Evolutionary conservation across 164 flowering plant species (phyloP), one percentile per base, ranked within the genome.

Genomic region (Platanus orientalis): DNA sequence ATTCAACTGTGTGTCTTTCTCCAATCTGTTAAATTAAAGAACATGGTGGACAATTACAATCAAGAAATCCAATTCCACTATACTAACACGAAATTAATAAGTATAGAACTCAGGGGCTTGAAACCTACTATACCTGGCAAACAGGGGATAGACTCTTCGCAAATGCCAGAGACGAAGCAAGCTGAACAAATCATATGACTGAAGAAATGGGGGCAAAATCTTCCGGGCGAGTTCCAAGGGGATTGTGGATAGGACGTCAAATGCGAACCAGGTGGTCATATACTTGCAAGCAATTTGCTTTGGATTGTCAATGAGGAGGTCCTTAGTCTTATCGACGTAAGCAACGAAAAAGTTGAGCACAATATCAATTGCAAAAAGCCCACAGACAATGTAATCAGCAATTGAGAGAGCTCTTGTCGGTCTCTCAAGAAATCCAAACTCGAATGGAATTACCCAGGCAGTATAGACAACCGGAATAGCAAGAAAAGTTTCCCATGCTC

Each of bases 91-190:
- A 21, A 26, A 0, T 45, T 19, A 14, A 34, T 5, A 5, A 10
- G 5, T 5, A 34, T 10, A 34, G 39, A 5, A 5, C 39, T 34
- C 5, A 7, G 55, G 42, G 12, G 40, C 28, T 29, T 12, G 50
- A 27, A 61, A 36, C 56, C 7, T 0, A 2, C 9, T 48, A 25
- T 78, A 91, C 99, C 94, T 78, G 28, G 96, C 79, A 73, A 95
- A 95, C 20, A 90, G 67, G 29, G 89, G 72, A 67, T 94, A 82
- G 54, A 95, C 97, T 81, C 99, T 81, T 45, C 97, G 75, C 19
- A 95, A 91, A 73, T 97, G 96, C 99, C 99, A 95, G 3, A 95
- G 89, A 24, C 99, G 90, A 71, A 95, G 97, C 97, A 95, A 87
- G 76, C 84, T 90, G 79, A 83, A 87, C 26, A 88, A 65, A 28